Conservation (phyloP, 73 alveolate species). For the Tetrahymena borealis region DNA sequence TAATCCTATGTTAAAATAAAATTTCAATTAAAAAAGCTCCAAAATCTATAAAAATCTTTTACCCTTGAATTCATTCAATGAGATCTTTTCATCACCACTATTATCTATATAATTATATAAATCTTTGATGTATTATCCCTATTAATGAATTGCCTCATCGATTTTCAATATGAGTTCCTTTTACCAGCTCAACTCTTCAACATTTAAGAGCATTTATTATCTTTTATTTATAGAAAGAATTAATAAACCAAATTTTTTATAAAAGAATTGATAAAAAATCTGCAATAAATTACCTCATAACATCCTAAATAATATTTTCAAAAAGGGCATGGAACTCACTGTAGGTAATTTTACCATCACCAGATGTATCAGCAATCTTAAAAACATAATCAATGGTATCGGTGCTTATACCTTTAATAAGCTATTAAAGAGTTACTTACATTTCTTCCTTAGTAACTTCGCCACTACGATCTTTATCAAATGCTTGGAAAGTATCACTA, state of each 20-base stretch:
- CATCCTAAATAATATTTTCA: constrained; percentile 29
- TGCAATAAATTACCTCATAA: neutral
- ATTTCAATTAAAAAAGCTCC: neutral
- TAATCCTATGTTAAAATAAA: neutral
- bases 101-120: neutral
- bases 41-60: neutral
- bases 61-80: neutral
- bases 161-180: neutral
- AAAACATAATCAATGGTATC: constrained; percentile 34
- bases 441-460: constrained; percentile 17
- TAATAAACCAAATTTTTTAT: neutral
- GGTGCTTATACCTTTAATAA: neutral
- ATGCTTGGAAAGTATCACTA: constrained; percentile 22
- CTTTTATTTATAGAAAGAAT: neutral
- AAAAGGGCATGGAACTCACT: constrained; percentile 32
- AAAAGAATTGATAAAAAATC: neutral
- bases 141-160: neutral
- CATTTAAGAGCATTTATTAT: neutral
- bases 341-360: constrained; percentile 23
- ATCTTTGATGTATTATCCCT: neutral
- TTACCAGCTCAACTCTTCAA: neutral
- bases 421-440: constrained; percentile 2
- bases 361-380: constrained; percentile 37
- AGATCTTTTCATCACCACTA: neutral
- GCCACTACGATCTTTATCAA: constrained; percentile 32